These are phyloP conservation scores for Spathaspora sp. DNA, from an alignment of 805 yeast genomes.

Conservation along the genomic window DNA sequence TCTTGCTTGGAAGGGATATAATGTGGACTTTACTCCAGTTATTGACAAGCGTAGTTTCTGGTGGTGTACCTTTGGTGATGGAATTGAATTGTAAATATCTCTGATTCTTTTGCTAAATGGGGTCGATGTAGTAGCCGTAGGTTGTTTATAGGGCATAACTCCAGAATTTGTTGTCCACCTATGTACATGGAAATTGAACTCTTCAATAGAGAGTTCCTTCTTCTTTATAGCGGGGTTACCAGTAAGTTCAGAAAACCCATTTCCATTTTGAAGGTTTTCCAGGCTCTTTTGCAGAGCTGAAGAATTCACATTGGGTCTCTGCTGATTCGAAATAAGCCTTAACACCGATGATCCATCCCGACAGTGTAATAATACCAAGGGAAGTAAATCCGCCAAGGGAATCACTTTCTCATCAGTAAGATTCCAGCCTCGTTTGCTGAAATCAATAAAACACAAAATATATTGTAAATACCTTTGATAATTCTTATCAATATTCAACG, in stretches of 20 bases:
- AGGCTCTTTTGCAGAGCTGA: too few species aligned
- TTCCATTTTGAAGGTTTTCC: not conserved
- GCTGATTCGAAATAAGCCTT: not conserved
- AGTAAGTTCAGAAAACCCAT: too few species aligned
- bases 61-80: constrained; percentile 20
- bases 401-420: not conserved
- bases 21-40: constrained; percentile 45
- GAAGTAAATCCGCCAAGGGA: not conserved
- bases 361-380: not conserved
- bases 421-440: constrained; percentile 10
- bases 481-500: constrained; percentile 16
- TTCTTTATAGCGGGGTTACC: not conserved
- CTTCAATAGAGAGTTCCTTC: not conserved
- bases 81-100: constrained; percentile 31
- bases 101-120: constrained; percentile 18
- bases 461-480: constrained; percentile 28
- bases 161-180: constrained; percentile 24
- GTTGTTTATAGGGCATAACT: not conserved
- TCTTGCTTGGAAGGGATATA: constrained; percentile 58
- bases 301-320: not conserved
- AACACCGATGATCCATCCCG: not conserved
- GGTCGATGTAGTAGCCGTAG: not conserved
- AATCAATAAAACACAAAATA: constrained; percentile 44
- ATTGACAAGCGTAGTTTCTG: constrained; percentile 9
- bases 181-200: constrained; percentile 19